These are phyloP conservation scores for Penicillium brasilianum DNA, from an alignment of 2,329 filamentous ascomycete genomes.

Conservation along the genomic window DNA sequence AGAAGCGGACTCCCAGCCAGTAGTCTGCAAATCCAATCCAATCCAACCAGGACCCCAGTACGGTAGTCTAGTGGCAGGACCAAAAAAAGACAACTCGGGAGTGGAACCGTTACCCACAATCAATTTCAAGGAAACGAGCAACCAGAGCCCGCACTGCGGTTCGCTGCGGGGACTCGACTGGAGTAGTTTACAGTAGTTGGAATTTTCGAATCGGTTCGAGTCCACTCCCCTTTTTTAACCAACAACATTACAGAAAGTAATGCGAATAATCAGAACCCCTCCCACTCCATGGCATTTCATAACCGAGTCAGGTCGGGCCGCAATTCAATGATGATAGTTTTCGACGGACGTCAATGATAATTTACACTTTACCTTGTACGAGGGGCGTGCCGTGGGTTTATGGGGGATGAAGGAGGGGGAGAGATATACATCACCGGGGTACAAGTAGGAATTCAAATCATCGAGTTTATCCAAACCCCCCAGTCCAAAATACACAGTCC, in stretches of 20 bases:
- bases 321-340: background rate
- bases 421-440: background rate
- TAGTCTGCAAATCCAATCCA: background rate
- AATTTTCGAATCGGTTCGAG: background rate
- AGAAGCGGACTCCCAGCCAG: background rate
- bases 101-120: slow-evolving; percentile 20
- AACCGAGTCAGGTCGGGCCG: background rate
- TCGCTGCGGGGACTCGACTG: background rate
- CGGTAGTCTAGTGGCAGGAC: background rate
- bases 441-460: no score
- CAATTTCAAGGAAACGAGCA: slow-evolving; percentile 26
- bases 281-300: no score
- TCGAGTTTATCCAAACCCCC: no score
- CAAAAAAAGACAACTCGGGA: background rate
- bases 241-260: no score
- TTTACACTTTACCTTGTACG: background rate
- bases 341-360: background rate
- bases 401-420: background rate
- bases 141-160: background rate
- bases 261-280: no score
- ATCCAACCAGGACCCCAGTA: no score
- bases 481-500: no score
- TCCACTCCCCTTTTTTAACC: no score
- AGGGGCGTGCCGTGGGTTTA: background rate
- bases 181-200: background rate